Conservation (phyloP, 495 filamentous ascomycete genomes). For the Penicillium bialowiezense region DNA sequence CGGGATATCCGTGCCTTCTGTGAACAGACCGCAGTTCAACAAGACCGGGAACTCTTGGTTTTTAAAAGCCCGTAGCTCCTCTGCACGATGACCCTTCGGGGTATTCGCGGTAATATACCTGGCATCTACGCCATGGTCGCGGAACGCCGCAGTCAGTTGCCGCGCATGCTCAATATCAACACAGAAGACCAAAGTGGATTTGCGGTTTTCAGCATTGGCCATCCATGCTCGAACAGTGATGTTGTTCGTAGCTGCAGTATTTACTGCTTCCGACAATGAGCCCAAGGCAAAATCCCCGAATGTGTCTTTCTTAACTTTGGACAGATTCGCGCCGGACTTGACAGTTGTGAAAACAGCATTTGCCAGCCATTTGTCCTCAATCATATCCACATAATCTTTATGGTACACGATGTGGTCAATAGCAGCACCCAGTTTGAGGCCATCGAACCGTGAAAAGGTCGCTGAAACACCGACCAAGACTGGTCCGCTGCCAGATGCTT, state of each 20-base stretch:
- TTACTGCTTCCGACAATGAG: slow-evolving; percentile 75
- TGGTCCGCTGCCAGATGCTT: slow-evolving; percentile 52
- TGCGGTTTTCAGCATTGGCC: slow-evolving; percentile 64
- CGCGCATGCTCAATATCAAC: slow-evolving; percentile 81
- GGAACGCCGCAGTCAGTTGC: slow-evolving; percentile 71
- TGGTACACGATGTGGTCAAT: slow-evolving; percentile 98
- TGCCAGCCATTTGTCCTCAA: slow-evolving; percentile 78
- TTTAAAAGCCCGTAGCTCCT: slow-evolving; percentile 70
- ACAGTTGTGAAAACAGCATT: slow-evolving; percentile 93
- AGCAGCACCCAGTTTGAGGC: slow-evolving; percentile 78
- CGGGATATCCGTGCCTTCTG: slow-evolving; percentile 95
- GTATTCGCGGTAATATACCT: slow-evolving; percentile 81
- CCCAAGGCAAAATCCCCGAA: slow-evolving; percentile 76
- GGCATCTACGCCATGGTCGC: slow-evolving; percentile 75
- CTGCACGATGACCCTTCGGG: slow-evolving; percentile 55
- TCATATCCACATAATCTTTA: slow-evolving; percentile 97
- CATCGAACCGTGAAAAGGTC: slow-evolving; percentile 87
- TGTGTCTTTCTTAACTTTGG: slow-evolving; percentile 56
- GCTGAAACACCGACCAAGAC: slow-evolving; percentile 89
- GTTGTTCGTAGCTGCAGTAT: slow-evolving; percentile 72
- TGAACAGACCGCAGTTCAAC: slow-evolving; percentile 94
- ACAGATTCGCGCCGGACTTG: slow-evolving; percentile 72
- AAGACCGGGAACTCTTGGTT: slow-evolving; percentile 78
- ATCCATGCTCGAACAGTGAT: slow-evolving; percentile 84
- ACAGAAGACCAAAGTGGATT: slow-evolving; percentile 90